phyloP scores from a whole-genome alignment of 352 stramenopile species.

The Globisporangium splendens region DNA sequence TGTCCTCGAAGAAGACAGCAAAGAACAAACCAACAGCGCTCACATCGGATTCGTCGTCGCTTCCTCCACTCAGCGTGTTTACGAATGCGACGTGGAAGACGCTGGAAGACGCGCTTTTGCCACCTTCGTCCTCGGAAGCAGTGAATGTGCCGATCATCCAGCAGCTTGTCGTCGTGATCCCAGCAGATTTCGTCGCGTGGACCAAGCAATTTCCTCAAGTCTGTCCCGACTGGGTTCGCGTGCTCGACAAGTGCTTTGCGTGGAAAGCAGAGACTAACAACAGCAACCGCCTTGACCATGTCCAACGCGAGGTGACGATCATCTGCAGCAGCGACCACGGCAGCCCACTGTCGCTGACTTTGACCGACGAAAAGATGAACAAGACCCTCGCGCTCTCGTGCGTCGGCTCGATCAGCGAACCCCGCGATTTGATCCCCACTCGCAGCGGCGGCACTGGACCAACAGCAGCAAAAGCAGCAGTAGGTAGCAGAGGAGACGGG shows the following conservation, averaged over 20 bases:
- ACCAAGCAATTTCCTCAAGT: constrained; percentile 31
- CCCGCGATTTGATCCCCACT: constrained; percentile 20
- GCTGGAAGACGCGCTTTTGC: constrained; percentile 47
- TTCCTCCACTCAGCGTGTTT: constrained; percentile 30
- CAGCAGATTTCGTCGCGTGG: constrained; percentile 45
- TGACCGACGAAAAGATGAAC: constrained; percentile 63
- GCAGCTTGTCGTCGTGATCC: constrained; percentile 49
- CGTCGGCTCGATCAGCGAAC: constrained; percentile 57
- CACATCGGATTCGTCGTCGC: neutral
- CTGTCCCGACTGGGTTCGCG: constrained; percentile 35
- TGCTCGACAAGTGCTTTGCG: constrained; percentile 65
- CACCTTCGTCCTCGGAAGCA: neutral
- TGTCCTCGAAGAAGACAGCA: neutral
- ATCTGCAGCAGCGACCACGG: constrained; percentile 32
- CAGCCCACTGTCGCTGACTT: constrained; percentile 39
- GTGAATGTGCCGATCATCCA: constrained; percentile 24
- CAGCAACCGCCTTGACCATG: constrained; percentile 7
- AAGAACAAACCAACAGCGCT: constrained; percentile 1
- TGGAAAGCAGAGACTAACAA: constrained; percentile 48
- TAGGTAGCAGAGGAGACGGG: no score
- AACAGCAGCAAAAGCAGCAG: neutral
- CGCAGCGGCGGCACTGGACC: constrained; percentile 11
- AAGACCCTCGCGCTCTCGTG: constrained; percentile 43
- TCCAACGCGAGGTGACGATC: constrained; percentile 27
- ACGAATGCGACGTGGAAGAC: constrained; percentile 58